Evolutionary conservation across 2,329 filamentous ascomycete genomes (phyloP).

Genomic region (Albifimbria verrucaria): DNA sequence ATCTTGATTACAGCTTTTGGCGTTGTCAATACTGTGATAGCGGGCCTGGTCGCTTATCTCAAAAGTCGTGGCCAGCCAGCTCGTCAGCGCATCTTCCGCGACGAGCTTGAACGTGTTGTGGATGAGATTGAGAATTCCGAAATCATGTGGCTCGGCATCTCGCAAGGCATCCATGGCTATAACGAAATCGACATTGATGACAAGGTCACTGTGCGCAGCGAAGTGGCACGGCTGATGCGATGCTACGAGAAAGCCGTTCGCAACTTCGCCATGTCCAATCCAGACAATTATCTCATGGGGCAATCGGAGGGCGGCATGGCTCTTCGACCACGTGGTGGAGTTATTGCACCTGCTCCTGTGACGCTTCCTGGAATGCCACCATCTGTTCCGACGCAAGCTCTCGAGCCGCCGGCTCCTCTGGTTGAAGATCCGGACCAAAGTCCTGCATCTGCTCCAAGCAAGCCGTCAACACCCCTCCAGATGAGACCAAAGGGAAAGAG

Average conservation of each 20-base stretch:
- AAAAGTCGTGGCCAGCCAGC: conserved; percentile 18
- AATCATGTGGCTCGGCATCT: conserved; percentile 19
- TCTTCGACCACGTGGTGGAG: neutral
- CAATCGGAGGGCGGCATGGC: neutral
- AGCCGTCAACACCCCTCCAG: neutral
- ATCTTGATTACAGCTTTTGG: conserved; percentile 17
- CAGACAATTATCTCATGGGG: neutral
- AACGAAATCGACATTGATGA: conserved; percentile 18
- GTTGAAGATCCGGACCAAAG: neutral
- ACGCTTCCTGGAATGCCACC: neutral
- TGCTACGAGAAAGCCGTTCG: conserved; percentile 17
- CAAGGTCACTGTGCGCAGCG: conserved; percentile 17
- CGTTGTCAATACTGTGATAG: conserved; percentile 18
- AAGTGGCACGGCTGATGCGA: conserved; percentile 16
- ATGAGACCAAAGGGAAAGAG: neutral
- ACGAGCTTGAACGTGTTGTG: conserved; percentile 17
- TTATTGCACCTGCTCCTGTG: neutral
- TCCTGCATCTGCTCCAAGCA: neutral
- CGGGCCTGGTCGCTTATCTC: conserved; percentile 16
- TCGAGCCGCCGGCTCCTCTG: neutral
- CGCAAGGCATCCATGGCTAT: conserved; percentile 12
- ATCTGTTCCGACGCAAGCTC: neutral
- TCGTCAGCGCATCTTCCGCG: conserved; percentile 17
- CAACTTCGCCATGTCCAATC: conserved; percentile 1
- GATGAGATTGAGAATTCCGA: conserved; percentile 20